These are phyloP conservation scores for Aspergillus vadensis DNA, from an alignment of 2,329 filamentous ascomycete genomes.

Conservation along the genomic window DNA sequence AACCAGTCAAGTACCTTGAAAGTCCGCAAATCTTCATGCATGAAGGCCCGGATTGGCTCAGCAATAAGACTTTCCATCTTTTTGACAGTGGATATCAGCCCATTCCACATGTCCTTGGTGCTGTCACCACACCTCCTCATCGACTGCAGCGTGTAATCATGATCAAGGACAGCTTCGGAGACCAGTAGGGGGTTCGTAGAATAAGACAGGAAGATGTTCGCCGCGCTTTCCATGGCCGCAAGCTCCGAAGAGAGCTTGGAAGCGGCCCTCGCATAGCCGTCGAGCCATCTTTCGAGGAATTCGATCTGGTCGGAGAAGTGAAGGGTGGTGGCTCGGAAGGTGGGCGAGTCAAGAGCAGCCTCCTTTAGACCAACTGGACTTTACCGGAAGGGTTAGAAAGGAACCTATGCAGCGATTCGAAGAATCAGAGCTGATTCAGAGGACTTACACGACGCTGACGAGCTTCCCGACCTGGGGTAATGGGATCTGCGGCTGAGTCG, in stretches of 20 bases:
- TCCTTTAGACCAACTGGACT: constrained; percentile 87
- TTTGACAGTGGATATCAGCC: constrained; percentile 71
- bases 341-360: constrained; percentile 93
- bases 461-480: constrained; percentile 47
- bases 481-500: constrained; percentile 40
- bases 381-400: constrained; percentile 17
- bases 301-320: constrained; percentile 94
- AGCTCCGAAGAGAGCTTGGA: constrained; percentile 66
- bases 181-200: constrained; percentile 72
- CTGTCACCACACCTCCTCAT: constrained; percentile 83
- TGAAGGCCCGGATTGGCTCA: constrained; percentile 79
- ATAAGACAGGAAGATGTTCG: constrained; percentile 74
- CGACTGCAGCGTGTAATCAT: constrained; percentile 89
- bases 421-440: background rate
- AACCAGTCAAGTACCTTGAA: constrained; percentile 64
- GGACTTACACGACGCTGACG: constrained; percentile 49
- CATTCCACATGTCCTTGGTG: constrained; percentile 83
- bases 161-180: constrained; percentile 84
- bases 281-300: constrained; percentile 88
- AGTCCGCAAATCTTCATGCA: constrained; percentile 74
- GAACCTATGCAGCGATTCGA: background rate
- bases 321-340: constrained; percentile 81
- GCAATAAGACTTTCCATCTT: constrained; percentile 74
- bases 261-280: constrained; percentile 65
- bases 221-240: constrained; percentile 72